Evolutionary conservation across 805 yeast genomes (phyloP).

Genomic region (Candida yuanshanica): DNA sequence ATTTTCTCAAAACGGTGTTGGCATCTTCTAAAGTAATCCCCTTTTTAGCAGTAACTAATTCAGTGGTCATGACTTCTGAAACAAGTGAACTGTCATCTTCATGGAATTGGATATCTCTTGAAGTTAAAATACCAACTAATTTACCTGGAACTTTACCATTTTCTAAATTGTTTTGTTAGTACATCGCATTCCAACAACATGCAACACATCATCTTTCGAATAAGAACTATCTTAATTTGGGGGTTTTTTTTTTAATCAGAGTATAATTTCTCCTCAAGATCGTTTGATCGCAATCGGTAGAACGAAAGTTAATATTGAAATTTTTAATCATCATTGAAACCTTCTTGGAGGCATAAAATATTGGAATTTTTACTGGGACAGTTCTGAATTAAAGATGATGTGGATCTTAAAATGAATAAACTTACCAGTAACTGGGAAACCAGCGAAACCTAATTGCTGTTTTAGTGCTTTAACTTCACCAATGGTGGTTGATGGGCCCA

Average conservation of each 20-base stretch:
- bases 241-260: slow-evolving; percentile 30
- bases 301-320: slow-evolving; percentile 88
- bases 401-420: slow-evolving; percentile 24
- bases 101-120: slow-evolving; percentile 95
- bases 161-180: slow-evolving; percentile 43
- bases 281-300: slow-evolving; percentile 97
- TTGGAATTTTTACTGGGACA: not conserved
- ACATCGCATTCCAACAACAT: no score
- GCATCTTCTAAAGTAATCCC: slow-evolving; percentile 84
- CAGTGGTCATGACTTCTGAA: slow-evolving; percentile 83
- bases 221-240: no score
- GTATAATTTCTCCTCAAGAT: slow-evolving; percentile 77
- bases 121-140: slow-evolving; percentile 90
- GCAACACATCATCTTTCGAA: no score
- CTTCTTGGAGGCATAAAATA: not conserved
- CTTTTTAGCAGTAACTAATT: slow-evolving; percentile 73
- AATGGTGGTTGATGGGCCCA: slow-evolving; percentile 70
- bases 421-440: slow-evolving; percentile 99
- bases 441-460: slow-evolving; percentile 79
- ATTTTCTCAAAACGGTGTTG: slow-evolving; percentile 81
- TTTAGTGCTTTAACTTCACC: slow-evolving; percentile 73
- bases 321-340: slow-evolving; percentile 46
- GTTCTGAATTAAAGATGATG: not conserved
- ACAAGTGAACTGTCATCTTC: slow-evolving; percentile 62
- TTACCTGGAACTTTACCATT: slow-evolving; percentile 83